A percentile compares a stretch with the other conserved stretches of the same genome.
Evolutionary conservation across 2,329 filamentous ascomycete species (phyloP).

Genomic region (Fusarium mundagurra): DNA sequence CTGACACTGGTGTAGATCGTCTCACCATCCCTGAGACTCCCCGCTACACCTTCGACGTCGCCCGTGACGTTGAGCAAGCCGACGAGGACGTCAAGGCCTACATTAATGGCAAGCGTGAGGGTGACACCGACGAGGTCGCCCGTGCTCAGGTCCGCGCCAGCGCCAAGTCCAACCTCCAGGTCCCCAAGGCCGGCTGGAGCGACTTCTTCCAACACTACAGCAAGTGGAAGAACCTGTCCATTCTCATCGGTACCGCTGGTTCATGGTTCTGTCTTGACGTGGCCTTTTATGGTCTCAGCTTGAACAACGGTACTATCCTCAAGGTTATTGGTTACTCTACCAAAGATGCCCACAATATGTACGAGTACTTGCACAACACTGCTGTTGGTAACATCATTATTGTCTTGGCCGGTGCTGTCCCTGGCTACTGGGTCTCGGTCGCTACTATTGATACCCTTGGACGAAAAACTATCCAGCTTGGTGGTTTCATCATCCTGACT

Average conservation of each 20-base stretch:
- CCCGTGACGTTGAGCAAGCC: constrained; percentile 78
- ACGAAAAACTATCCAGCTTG: constrained; percentile 80
- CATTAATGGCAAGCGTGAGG: constrained; percentile 70
- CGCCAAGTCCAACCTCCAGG: constrained; percentile 63
- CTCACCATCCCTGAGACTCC: constrained; percentile 89
- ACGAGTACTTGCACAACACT: constrained; percentile 76
- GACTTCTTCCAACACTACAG: constrained; percentile 79
- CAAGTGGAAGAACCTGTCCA: constrained; percentile 75
- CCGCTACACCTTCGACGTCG: constrained; percentile 86
- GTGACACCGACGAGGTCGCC: constrained; percentile 71
- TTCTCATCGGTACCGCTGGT: constrained; percentile 81
- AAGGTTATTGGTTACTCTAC: constrained; percentile 75
- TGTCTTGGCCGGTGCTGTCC: constrained; percentile 80
- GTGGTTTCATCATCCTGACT: constrained; percentile 69
- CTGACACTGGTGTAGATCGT: constrained; percentile 53
- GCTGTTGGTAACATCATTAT: constrained; percentile 83
- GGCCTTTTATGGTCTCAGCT: constrained; percentile 73
- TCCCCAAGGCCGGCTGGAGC: constrained; percentile 75
- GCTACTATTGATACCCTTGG: constrained; percentile 78
- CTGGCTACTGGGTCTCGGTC: constrained; percentile 85
- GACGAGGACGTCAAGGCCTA: constrained; percentile 80
- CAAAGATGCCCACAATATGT: constrained; percentile 62
- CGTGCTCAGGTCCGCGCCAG: constrained; percentile 68
- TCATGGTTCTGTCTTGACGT: constrained; percentile 82
- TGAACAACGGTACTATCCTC: constrained; percentile 81